A percentile compares a stretch with the other conserved stretches of the same genome.
phyloP scores from a whole-genome alignment of 2,329 filamentous ascomycete genomes.

The Hymenoscyphus fructigenus region DNA sequence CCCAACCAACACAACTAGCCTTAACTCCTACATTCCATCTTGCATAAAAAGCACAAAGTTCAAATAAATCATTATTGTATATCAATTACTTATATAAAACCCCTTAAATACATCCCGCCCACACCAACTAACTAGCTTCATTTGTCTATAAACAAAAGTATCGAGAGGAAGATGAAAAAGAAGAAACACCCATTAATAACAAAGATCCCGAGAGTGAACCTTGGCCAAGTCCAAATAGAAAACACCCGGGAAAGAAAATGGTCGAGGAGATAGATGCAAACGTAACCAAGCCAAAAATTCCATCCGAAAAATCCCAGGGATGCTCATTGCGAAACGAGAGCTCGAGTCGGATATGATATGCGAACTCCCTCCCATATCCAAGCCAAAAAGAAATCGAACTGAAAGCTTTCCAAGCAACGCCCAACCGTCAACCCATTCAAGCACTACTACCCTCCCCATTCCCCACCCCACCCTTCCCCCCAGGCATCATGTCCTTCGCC shows the following conservation, averaged over 20 bases:
- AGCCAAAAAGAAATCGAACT: no score
- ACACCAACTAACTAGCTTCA: background rate
- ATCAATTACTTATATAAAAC: no score
- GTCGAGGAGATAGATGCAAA: background rate
- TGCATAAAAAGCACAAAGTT: no score
- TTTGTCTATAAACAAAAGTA: background rate
- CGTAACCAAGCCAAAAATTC: background rate
- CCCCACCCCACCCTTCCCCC: conserved; percentile 24
- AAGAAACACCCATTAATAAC: background rate
- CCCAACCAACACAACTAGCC: no score
- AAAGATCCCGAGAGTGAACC: background rate
- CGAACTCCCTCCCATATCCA: no score
- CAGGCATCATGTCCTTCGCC: conserved; percentile 24
- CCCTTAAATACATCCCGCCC: no score
- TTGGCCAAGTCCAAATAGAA: background rate
- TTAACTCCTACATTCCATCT: no score
- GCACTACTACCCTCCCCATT: conserved; percentile 7
- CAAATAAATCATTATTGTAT: no score
- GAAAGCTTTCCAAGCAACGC: no score
- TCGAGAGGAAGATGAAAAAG: background rate
- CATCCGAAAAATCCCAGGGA: no score
- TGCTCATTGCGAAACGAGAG: no score
- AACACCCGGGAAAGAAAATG: background rate
- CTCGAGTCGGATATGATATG: no score
- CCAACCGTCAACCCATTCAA: background rate